Base-by-base conservation (phyloP, 352 stramenopile genomes). In the Phytophthora constricta region DNA sequence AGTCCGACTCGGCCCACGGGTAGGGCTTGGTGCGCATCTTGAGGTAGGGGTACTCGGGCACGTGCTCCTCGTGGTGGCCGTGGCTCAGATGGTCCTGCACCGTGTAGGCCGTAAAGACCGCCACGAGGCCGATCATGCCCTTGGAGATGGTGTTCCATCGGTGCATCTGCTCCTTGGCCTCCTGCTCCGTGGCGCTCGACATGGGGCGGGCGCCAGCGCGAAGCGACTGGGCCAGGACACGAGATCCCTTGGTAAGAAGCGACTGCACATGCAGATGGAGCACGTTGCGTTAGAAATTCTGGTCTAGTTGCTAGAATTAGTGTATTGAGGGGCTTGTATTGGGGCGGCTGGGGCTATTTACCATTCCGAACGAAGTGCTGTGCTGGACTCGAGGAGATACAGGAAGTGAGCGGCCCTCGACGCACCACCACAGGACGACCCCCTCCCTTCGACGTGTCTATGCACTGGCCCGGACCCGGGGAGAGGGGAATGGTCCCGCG, bases 1-100 rank as follows among this genome's bases (percentile, higher is more conserved):
- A 96, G 78, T 85, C 59, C 59, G 87, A 82, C 59, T 87, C 86
- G 34, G 87, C 61, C 87, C 87, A 96, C 62, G 87, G 87, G 76
- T 87, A 96, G 23, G 87, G 87, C 78, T 96, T 96, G 72, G 75
- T 96, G 74, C 87, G 87, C 57, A 96, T 79, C 77, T 93, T 96
- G 68, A 94, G 85, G 83, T 96, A 93, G 37, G 86, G 74, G 75
- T 81, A 96, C 49, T 76, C 78, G 4, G 82, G 81, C 25, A 62
- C 70, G 55, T 90, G 76, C 39, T 93, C 72, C 33, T 93, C 71
- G 48, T 80, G 71, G 76, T 93, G 80, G 39, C 82, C 76, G 65
- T 90, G 79, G 55, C 79, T 72, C 54, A 84, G 54, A 48, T 90
- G 58, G 64, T 91, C 84, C 52, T 78, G 56, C 41, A 78, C 84